Evolutionary conservation across 768 basidiomycete species (phyloP).

Genomic region (Podaxis rugospora): DNA sequence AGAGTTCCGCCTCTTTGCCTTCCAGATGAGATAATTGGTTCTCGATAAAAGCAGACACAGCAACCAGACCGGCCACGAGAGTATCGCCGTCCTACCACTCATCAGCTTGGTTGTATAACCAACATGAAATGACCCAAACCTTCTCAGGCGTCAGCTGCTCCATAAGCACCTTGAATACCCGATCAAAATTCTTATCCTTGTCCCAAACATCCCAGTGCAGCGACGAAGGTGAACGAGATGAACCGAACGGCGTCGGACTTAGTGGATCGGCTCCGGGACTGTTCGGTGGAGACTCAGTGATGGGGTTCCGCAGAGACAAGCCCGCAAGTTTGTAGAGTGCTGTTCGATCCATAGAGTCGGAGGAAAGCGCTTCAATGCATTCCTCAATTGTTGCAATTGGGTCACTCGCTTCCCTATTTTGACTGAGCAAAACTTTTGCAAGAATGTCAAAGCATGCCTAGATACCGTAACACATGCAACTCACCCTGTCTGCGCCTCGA

Average conservation of each 20-base stretch:
- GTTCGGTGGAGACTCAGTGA: constrained; percentile 48
- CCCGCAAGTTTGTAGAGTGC: constrained; percentile 64
- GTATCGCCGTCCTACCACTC: constrained; percentile 51
- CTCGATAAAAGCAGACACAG: constrained; percentile 81
- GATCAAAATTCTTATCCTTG: constrained; percentile 64
- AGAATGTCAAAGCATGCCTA: neutral
- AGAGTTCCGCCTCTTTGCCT: constrained; percentile 74
- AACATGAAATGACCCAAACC: constrained; percentile 36
- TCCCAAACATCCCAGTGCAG: constrained; percentile 66
- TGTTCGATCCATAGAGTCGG: constrained; percentile 44
- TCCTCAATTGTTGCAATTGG: constrained; percentile 29
- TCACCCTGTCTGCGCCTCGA: constrained; percentile 66
- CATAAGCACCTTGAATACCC: constrained; percentile 61
- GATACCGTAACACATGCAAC: constrained; percentile 21
- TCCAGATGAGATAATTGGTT: constrained; percentile 71
- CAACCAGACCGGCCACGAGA: constrained; percentile 75
- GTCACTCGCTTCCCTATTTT: constrained; percentile 28
- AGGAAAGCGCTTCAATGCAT: constrained; percentile 50
- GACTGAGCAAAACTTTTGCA: neutral
- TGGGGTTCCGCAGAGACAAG: constrained; percentile 58
- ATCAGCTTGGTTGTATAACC: neutral
- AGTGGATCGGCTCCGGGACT: constrained; percentile 48
- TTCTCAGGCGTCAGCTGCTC: constrained; percentile 56
- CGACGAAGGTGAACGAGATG: constrained; percentile 36
- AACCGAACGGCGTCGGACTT: constrained; percentile 54